Evolutionary conservation across 1,139 yeast species (phyloP).

Genomic region (Blastobotrys aristatus): DNA sequence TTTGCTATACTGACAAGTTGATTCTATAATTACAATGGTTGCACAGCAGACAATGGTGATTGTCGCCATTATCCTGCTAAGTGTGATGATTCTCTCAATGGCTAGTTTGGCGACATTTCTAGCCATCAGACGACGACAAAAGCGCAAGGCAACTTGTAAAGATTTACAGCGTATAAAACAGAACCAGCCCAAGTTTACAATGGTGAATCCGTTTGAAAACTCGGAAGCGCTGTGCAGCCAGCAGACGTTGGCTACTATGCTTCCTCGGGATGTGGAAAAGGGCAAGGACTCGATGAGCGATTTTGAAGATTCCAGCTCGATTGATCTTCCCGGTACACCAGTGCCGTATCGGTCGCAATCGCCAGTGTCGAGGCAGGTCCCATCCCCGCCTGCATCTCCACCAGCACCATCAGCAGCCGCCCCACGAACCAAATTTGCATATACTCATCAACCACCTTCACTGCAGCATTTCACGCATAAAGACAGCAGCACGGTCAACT

Average conservation of each 20-base stretch:
- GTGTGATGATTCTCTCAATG: not conserved
- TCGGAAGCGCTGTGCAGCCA: not conserved
- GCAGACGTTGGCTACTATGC: not conserved
- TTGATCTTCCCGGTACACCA: not conserved
- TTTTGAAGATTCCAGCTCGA: conserved; percentile 1
- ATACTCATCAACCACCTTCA: not conserved
- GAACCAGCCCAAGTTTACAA: not conserved
- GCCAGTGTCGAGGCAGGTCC: not conserved
- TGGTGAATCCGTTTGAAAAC: conserved; percentile 1
- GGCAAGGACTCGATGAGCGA: not conserved
- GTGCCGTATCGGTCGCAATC: conserved; percentile 1
- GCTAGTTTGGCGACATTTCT: not conserved
- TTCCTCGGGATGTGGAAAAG: not conserved
- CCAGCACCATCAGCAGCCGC: not conserved
- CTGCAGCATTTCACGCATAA: not conserved
- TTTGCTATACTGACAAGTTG: too few relatives aligned
- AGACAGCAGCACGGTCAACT: not conserved
- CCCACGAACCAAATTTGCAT: not conserved
- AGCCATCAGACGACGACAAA: not conserved
- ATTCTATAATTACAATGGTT: not conserved
- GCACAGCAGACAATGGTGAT: not conserved
- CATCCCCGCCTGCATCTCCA: not conserved
- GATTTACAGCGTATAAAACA: not conserved
- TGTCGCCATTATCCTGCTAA: not conserved
- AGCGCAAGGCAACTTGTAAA: not conserved